Percentiles rank a stretch among this genome's conserved stretches.
These are phyloP conservation scores for Fraxinus quadrangulata DNA, from an alignment of 257 asterid species.

Conservation along the genomic window DNA sequence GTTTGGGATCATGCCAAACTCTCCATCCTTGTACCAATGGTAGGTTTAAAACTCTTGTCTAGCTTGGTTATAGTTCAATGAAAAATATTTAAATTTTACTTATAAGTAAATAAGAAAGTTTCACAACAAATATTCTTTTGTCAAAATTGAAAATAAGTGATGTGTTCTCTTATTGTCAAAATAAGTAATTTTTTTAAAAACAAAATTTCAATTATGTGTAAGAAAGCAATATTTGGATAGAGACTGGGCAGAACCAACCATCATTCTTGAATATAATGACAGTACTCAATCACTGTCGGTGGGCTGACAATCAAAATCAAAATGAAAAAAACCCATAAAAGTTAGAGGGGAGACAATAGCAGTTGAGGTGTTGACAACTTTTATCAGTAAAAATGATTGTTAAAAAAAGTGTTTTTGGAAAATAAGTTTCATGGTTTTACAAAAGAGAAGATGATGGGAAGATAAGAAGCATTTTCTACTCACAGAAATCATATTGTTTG, in stretches of 20 bases:
- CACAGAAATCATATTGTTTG: conserved; percentile 68
- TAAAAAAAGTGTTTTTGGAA: conserved; percentile 38
- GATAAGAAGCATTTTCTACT: conserved; percentile 73
- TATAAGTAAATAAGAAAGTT: too few relatives aligned
- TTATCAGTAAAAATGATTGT: conserved; percentile 76
- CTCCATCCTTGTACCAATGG: too few relatives aligned
- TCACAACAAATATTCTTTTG: too few relatives aligned
- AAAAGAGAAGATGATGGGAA: conserved; percentile 50
- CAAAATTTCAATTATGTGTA: background rate
- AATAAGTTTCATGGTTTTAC: conserved; percentile 35
- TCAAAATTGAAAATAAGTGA: too few relatives aligned
- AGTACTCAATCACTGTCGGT: conserved; percentile 27
- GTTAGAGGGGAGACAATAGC: conserved; percentile 24
- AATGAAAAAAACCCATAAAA: conserved; percentile 14
- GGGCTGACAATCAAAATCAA: conserved; percentile 13
- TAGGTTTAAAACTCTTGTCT: too few relatives aligned
- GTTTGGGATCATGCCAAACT: too few relatives aligned
- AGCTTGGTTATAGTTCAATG: too few relatives aligned
- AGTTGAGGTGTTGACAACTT: conserved; percentile 49
- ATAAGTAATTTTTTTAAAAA: background rate
- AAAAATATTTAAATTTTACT: too few relatives aligned
- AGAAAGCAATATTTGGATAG: background rate
- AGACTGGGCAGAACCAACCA: conserved; percentile 21
- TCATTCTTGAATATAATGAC: conserved; percentile 27
- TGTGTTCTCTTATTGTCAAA: background rate